These are phyloP conservation scores for Pelargonium australe DNA, from an alignment of 441 rosid species.

Conservation along the genomic window DNA sequence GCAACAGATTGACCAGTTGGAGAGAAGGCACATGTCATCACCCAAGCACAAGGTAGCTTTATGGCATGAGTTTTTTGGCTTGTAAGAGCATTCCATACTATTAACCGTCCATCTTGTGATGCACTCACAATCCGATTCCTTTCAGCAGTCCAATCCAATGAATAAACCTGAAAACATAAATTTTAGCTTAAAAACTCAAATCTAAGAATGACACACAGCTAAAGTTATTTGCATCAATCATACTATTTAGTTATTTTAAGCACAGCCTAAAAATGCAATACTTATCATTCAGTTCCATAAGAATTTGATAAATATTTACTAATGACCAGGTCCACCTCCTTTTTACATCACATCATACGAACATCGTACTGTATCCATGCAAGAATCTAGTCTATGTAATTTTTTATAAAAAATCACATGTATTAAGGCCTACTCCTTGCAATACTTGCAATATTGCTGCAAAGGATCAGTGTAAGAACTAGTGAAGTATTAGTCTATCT, in stretches of 20 bases:
- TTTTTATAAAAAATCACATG: background rate
- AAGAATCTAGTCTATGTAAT: background rate
- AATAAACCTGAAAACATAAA: slow-evolving; percentile 52
- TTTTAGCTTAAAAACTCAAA: background rate
- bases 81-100: slow-evolving; percentile 92
- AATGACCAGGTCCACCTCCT: background rate
- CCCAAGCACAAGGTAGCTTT: slow-evolving; percentile 95
- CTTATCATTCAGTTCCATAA: background rate
- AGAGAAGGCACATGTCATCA: slow-evolving; percentile 96
- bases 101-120: slow-evolving; percentile 87
- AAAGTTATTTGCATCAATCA: background rate
- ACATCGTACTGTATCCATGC: background rate
- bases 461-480: background rate
- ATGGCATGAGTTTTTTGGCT: slow-evolving; percentile 96
- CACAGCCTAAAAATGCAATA: background rate
- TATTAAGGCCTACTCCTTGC: background rate
- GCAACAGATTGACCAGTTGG: slow-evolving; percentile 91
- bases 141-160: slow-evolving; percentile 88
- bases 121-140: slow-evolving; percentile 88
- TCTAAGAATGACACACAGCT: background rate
- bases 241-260: background rate
- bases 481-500: too few species aligned
- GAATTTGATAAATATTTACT: background rate
- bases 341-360: background rate
- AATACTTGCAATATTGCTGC: background rate